These are phyloP conservation scores for Penicillium sp. DNA, from an alignment of 2,329 filamentous ascomycete species.

Conservation along the genomic window DNA sequence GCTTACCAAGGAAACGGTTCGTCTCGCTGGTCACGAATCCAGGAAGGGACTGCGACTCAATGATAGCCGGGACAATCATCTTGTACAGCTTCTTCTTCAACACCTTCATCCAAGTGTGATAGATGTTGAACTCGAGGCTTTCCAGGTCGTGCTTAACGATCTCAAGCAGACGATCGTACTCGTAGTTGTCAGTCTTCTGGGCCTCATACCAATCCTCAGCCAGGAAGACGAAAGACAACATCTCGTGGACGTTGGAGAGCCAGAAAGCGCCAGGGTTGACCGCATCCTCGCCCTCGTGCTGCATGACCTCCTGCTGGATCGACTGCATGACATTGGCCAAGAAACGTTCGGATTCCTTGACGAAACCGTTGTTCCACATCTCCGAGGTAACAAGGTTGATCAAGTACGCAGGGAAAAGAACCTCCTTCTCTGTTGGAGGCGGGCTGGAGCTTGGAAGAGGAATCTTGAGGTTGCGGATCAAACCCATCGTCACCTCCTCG, in stretches of 20 bases:
- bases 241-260: conserved; percentile 98
- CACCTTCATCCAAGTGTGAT: conserved; percentile 99
- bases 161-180: conserved; percentile 95
- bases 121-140: conserved; percentile 99
- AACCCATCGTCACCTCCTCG: conserved; percentile 92
- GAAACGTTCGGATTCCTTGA: conserved; percentile 99
- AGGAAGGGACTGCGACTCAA: conserved; percentile 96
- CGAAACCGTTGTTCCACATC: conserved; percentile 99
- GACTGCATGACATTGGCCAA: conserved; percentile 99
- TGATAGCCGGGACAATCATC: conserved; percentile 99
- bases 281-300: conserved; percentile 94
- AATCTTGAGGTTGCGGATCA: conserved; percentile 96
- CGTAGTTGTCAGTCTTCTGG: conserved; percentile 98
- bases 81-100: conserved; percentile 99
- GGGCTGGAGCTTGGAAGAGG: conserved; percentile 84
- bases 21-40: conserved; percentile 99
- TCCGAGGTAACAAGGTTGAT: conserved; percentile 99
- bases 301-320: conserved; percentile 99
- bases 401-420: conserved; percentile 96
- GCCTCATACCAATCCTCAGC: conserved; percentile 99
- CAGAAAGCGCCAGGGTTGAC: conserved; percentile 98
- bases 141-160: conserved; percentile 99
- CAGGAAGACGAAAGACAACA: conserved; percentile 98
- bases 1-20: conserved; percentile 96
- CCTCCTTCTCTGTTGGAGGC: conserved; percentile 95